Base-by-base conservation (phyloP, 2,329 filamentous ascomycete genomes). In the Epicoccum sorghinum region DNA sequence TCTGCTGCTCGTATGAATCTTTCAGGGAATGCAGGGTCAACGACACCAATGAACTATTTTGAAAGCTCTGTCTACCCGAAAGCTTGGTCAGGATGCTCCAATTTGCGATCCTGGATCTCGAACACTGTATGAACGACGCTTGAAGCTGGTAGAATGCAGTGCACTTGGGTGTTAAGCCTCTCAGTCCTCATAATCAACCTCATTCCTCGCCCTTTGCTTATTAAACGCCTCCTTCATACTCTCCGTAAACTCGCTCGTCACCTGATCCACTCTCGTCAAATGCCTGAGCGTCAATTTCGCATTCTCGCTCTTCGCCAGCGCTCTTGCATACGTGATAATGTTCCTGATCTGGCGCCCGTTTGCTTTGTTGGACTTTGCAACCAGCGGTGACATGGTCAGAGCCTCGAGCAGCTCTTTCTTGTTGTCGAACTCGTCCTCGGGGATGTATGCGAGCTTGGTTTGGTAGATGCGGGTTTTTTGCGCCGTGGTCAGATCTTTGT, bases 271-370 rank as follows among this genome's bases (percentile, higher is more conserved):
- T 1, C 37, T 45, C 30, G 33, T 43, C 25, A 60, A 18, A 36
- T 58, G 55, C 30, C 53, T 35, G 10, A 35, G 29, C 24, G 49
- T 58, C 37, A 14, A 23, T 23, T 14, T 47, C 13, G 12, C 27
- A 27, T 29, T 45, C 51, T 47, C 47, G 53, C 32, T 56, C 30
- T 60, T 6, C 49, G 64, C 4, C 37, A 65, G n/a, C 60, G 42
- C 42, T 12, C 42, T 45, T 1, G 30, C 42, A 18, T 45, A 45
- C 7, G 42, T 36, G 18, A 77, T 60, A 24, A 67, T 59, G 46
- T 77, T 77, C 61, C 75, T 74, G 60, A 77, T 77, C 61, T 77
- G 71, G 4, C 74, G 57, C 2, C 74, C 75, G 50, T 78, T 77
- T 14, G 80, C 67, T 1, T 74, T 65, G 25, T 36, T 45, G 10